Conservation (phyloP, 164 flowering plant genomes). For the Chimonanthus salicifolius region DNA sequence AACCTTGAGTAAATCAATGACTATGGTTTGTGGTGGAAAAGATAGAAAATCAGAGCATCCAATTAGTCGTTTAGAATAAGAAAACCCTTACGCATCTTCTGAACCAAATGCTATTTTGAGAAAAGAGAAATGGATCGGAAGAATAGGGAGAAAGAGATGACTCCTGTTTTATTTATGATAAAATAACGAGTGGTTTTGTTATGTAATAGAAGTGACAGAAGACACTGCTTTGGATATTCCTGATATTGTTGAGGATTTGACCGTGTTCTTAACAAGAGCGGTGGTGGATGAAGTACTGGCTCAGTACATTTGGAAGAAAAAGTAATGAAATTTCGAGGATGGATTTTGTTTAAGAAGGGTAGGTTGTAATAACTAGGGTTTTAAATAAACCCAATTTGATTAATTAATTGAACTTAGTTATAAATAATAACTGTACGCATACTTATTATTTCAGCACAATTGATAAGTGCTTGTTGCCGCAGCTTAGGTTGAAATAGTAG, state of each 20-base stretch:
- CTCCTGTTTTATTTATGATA: conserved; percentile 65
- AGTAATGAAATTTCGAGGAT: too few species aligned
- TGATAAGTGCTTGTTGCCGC: too few species aligned
- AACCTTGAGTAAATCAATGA: not conserved
- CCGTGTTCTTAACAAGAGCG: conserved; percentile 73
- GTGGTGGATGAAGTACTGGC: conserved; percentile 79
- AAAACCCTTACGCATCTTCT: conserved; percentile 19
- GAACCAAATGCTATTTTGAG: conserved; percentile 63
- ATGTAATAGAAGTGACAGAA: conserved; percentile 71
- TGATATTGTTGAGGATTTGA: conserved; percentile 60
- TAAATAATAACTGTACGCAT: too few species aligned
- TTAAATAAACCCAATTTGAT: too few species aligned
- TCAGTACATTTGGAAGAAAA: conserved; percentile 60
- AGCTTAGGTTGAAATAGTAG: too few species aligned
- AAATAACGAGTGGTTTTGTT: conserved; percentile 53
- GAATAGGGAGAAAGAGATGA: conserved; percentile 87
- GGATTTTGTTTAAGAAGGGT: too few species aligned
- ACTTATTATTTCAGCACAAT: too few species aligned
- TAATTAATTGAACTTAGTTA: too few species aligned
- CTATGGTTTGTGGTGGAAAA: not conserved
- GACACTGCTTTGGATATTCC: conserved; percentile 75
- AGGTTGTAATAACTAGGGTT: too few species aligned
- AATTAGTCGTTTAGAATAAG: conserved; percentile 41
- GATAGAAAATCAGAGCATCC: not conserved
- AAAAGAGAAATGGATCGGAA: conserved; percentile 72